These are phyloP conservation scores for Tylopilus vinaceipallidus DNA, from an alignment of 768 basidiomycete genomes.

Conservation along the genomic window DNA sequence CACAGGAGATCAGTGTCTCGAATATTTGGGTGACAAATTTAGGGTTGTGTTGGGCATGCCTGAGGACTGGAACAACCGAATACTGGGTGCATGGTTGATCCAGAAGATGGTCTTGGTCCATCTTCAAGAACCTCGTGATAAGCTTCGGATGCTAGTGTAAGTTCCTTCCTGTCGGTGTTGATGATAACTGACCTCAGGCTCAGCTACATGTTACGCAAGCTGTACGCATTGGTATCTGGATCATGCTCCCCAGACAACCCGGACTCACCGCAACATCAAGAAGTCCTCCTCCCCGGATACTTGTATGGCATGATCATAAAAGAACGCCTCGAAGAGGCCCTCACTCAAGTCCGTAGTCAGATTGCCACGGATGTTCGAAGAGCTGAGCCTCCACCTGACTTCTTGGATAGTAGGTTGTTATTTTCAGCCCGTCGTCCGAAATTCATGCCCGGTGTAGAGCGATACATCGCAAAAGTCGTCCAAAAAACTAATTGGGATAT, in stretches of 20 bases:
- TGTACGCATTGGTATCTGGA: constrained; percentile 87
- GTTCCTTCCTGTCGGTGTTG: not conserved
- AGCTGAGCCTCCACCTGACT: constrained; percentile 75
- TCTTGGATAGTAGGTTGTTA: constrained; percentile 71
- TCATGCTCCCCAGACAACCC: constrained; percentile 94
- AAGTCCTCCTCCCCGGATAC: constrained; percentile 89
- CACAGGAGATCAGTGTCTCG: constrained; percentile 88
- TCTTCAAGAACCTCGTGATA: constrained; percentile 81
- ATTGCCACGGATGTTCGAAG: constrained; percentile 75
- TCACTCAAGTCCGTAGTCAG: constrained; percentile 68
- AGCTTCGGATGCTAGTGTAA: constrained; percentile 92
- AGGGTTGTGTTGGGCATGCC: constrained; percentile 86
- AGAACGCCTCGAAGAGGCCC: constrained; percentile 89
- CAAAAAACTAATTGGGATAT: constrained; percentile 87
- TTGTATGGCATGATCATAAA: constrained; percentile 98
- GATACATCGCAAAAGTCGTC: constrained; percentile 76
- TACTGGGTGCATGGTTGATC: constrained; percentile 79
- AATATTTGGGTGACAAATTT: constrained; percentile 96
- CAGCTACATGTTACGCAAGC: constrained; percentile 96
- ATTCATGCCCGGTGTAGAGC: constrained; percentile 44
- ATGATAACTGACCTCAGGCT: constrained; percentile 6
- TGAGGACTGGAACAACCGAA: constrained; percentile 87
- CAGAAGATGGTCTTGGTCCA: constrained; percentile 90
- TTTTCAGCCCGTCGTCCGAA: not conserved
- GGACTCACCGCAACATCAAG: constrained; percentile 98